These are phyloP conservation scores for Penicillium taxi DNA, from an alignment of 495 filamentous ascomycete species.

Conservation along the genomic window DNA sequence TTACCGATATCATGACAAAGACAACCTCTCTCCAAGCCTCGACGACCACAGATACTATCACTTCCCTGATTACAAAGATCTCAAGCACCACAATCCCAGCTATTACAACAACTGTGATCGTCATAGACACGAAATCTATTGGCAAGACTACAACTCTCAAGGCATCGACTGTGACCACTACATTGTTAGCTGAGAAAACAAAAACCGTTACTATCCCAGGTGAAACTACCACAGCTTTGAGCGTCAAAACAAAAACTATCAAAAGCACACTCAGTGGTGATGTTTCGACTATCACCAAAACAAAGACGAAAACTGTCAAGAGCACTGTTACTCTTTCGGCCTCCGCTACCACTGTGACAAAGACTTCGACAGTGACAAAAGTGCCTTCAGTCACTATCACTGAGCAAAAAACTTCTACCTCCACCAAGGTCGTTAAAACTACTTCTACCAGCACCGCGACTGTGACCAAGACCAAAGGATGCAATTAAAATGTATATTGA, in stretches of 20 bases:
- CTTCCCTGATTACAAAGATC: slow-evolving; percentile 1
- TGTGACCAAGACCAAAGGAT: slow-evolving; percentile 9
- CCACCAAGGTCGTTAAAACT: slow-evolving; percentile 7
- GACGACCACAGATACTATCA: slow-evolving; percentile 3
- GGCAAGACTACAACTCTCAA: slow-evolving; percentile 7
- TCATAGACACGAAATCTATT: slow-evolving; percentile 1
- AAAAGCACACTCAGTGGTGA: slow-evolving; percentile 3
- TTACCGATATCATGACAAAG: slow-evolving; percentile 4
- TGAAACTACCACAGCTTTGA: slow-evolving; percentile 1
- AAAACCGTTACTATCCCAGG: slow-evolving; percentile 1
- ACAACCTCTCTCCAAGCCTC: slow-evolving; percentile 1
- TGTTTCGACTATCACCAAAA: slow-evolving; percentile 1
- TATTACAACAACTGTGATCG: background rate
- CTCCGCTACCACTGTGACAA: slow-evolving; percentile 5
- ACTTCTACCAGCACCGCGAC: slow-evolving; percentile 8
- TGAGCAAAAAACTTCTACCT: slow-evolving; percentile 5
- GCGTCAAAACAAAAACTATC: slow-evolving; percentile 1
- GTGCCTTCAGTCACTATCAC: slow-evolving; percentile 8
- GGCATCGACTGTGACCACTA: slow-evolving; percentile 4
- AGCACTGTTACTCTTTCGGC: slow-evolving; percentile 7
- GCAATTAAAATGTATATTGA: too few relatives aligned
- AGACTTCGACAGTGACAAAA: slow-evolving; percentile 7
- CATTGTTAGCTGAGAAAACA: background rate
- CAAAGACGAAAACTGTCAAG: slow-evolving; percentile 5
- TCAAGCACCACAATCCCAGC: slow-evolving; percentile 3